phyloP scores from a whole-genome alignment of 768 basidiomycete genomes.

The Lentinula sp. region DNA sequence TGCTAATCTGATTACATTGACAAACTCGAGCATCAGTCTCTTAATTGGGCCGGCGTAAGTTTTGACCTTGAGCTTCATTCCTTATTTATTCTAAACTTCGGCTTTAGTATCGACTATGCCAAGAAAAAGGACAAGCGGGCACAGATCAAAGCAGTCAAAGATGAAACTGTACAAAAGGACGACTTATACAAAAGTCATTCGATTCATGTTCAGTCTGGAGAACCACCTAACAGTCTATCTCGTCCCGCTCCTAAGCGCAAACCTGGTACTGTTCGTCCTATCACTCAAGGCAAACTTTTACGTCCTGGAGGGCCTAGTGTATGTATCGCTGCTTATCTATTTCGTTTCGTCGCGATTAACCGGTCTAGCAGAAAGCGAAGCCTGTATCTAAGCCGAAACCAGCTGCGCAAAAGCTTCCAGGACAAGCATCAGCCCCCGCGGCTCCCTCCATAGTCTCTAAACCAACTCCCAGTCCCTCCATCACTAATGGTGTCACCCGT shows the following conservation, averaged over 20 bases:
- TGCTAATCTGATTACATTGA: constrained; percentile 74
- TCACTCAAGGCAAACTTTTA: constrained; percentile 79
- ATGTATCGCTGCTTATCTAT: neutral
- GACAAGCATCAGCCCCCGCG: constrained; percentile 39
- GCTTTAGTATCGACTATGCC: constrained; percentile 70
- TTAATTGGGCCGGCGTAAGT: constrained; percentile 74
- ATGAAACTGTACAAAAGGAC: constrained; percentile 73
- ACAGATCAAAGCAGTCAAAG: constrained; percentile 81
- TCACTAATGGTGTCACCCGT: constrained; percentile 15
- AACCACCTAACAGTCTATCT: constrained; percentile 75
- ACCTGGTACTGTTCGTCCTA: constrained; percentile 77
- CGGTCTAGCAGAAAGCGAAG: constrained; percentile 39
- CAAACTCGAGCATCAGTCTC: constrained; percentile 69
- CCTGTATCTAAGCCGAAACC: constrained; percentile 49
- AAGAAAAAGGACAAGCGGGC: constrained; percentile 98
- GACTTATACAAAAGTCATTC: constrained; percentile 93
- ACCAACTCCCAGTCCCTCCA: constrained; percentile 24
- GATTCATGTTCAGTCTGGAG: constrained; percentile 84
- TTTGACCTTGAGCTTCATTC: neutral
- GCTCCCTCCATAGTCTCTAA: constrained; percentile 22
- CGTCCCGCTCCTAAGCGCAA: constrained; percentile 84
- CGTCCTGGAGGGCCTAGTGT: constrained; percentile 69
- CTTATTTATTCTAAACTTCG: constrained; percentile 6
- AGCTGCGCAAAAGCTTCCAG: constrained; percentile 57
- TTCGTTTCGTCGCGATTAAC: neutral